Percentiles rank a stretch among this genome's conserved stretches.
These are phyloP conservation scores for Gossypium anomalum DNA, from an alignment of 345 rosid genomes.

Conservation along the genomic window DNA sequence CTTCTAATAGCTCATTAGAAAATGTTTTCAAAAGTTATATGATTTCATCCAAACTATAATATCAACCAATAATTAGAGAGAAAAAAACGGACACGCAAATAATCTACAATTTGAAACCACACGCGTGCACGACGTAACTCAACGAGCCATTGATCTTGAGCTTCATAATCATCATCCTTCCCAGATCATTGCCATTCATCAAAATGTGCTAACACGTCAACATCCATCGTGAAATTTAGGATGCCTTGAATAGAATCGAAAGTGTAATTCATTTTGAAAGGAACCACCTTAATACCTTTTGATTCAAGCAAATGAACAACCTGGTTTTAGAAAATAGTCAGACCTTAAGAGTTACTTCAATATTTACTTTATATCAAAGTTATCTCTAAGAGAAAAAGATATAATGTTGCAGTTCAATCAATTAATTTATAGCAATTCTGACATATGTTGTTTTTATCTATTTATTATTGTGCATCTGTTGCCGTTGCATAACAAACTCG, in stretches of 20 bases:
- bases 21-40: background rate
- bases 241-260: constrained; percentile 82
- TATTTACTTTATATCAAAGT: background rate
- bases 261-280: constrained; percentile 64
- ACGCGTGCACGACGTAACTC: constrained; percentile 71
- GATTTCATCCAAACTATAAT: background rate
- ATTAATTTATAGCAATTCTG: background rate
- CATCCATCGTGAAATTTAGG: constrained; percentile 75
- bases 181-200: constrained; percentile 80
- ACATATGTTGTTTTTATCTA: background rate
- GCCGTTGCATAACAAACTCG: background rate
- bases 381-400: background rate
- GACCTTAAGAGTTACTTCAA: background rate
- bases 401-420: background rate
- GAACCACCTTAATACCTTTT: constrained; percentile 75
- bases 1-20: background rate
- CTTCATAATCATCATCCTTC: constrained; percentile 68
- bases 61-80: background rate
- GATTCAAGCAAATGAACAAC: constrained; percentile 64
- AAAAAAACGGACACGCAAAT: constrained; percentile 47
- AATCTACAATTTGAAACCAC: constrained; percentile 72
- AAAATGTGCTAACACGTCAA: constrained; percentile 81
- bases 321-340: constrained; percentile 28
- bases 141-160: constrained; percentile 88
- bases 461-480: background rate